Evolutionary conservation across 2,329 filamentous ascomycete genomes (phyloP).

Genomic region (Ceratocystis cacaofunesta): DNA sequence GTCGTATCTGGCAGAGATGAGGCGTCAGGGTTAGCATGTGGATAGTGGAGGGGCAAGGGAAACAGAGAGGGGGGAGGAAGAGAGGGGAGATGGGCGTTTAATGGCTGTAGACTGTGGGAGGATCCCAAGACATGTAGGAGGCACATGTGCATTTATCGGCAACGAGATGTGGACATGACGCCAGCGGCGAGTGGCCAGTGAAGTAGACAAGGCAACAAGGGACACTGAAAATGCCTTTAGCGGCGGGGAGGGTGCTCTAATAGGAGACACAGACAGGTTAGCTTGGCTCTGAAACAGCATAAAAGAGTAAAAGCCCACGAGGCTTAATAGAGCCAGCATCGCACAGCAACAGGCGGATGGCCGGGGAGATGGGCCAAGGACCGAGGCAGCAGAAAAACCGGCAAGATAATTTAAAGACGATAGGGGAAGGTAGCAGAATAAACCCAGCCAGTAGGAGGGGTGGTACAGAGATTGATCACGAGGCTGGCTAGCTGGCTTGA

Average conservation of each 20-base stretch:
- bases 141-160: background rate
- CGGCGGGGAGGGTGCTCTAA: background rate
- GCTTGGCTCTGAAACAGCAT: background rate
- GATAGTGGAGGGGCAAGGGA: background rate
- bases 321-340: background rate
- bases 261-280: background rate
- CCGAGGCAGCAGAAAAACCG: background rate
- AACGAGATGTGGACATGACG: background rate
- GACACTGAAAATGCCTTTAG: background rate
- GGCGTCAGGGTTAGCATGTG: background rate
- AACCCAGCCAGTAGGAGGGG: background rate
- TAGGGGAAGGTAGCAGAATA: background rate
- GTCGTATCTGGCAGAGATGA: conserved; percentile 63
- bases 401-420: background rate
- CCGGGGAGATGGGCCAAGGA: conserved; percentile 10
- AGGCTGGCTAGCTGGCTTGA: background rate
- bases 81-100: background rate
- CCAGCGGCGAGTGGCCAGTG: background rate
- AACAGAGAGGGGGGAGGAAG: background rate
- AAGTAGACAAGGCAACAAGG: background rate
- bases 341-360: too few species aligned
- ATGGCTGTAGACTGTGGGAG: background rate
- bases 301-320: background rate
- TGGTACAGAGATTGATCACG: background rate
- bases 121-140: background rate